Conservation (phyloP, 2,329 filamentous ascomycete species). For the Hypoxylon sp. region DNA sequence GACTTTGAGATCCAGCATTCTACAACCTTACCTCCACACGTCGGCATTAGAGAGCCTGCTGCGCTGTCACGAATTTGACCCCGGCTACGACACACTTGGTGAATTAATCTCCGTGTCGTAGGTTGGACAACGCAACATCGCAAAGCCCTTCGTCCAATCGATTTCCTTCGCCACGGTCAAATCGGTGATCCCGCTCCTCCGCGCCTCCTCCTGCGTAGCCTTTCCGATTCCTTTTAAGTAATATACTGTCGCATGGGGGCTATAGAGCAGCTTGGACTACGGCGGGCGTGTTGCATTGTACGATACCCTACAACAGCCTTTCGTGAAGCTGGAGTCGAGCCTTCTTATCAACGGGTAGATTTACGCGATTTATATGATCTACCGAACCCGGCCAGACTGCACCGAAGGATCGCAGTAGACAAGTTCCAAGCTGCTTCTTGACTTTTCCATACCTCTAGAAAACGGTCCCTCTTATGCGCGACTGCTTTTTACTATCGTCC, state of each 20-base stretch:
- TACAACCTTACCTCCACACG: conserved; percentile 12
- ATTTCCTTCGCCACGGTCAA: conserved; percentile 28
- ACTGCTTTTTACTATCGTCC: conserved; percentile 19
- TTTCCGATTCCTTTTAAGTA: conserved; percentile 26
- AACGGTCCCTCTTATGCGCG: conserved; percentile 23
- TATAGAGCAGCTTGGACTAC: conserved; percentile 15
- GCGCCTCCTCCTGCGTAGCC: conserved; percentile 30
- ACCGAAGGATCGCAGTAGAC: conserved; percentile 19
- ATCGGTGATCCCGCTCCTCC: conserved; percentile 28
- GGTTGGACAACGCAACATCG: conserved; percentile 37
- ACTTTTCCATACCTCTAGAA: conserved; percentile 19
- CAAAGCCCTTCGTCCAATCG: conserved; percentile 27
- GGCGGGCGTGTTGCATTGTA: conserved; percentile 33
- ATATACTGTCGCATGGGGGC: conserved; percentile 17
- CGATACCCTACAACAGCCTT: conserved; percentile 29
- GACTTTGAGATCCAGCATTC: conserved; percentile 10
- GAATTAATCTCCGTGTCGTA: conserved; percentile 34
- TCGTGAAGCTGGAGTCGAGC: conserved; percentile 25
- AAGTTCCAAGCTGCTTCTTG: conserved; percentile 15
- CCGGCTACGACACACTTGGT: conserved; percentile 22
- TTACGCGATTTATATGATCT: conserved; percentile 23
- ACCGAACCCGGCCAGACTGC: conserved; percentile 10
- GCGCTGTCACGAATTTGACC: conserved; percentile 22
- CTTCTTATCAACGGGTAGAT: conserved; percentile 30
- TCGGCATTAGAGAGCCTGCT: conserved; percentile 7